Evolutionary conservation across 1,284 basidiomycete genomes (phyloP), one percentile per base, ranked within the genome.

Genomic region (Macrocystidia cucumis): DNA sequence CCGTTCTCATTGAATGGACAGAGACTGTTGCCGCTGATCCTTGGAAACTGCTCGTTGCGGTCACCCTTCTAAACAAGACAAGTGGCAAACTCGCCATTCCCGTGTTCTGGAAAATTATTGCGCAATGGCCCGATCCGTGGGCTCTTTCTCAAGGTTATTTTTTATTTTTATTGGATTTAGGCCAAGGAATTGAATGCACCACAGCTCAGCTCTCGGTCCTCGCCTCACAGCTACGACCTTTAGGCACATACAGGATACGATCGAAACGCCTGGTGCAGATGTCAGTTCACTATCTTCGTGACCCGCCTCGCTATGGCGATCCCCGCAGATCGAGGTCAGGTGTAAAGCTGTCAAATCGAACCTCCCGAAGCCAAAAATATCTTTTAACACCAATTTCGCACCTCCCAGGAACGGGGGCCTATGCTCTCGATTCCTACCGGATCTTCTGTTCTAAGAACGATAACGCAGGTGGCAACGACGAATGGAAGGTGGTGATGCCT

Each of bases 361-460:
- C 7, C 14, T 13, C n/a, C 17, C 5, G n/a, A n/a, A n/a, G n/a
- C n/a, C n/a, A 24, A 47, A 40, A 41, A 21, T 74, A 73, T 41
- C 60, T 64, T 3, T 49, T 56, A 5, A 72, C 67, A 1, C 58
- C 65, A 1, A 57, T 74, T 26, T 71, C 72, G 8, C 69, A 74
- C 44, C 58, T 74, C 6, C 74, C 75, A 0, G 76, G 77, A 0
- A 59, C 69, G 1, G 78, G 79, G 0, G 59, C 62, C 1, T 83
- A 82, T 42, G 80, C 80, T 1, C 59, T 78, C 1, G 78, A 82
- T 46, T 81, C 76, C 2, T 78, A 78, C 44, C 65, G 76, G 21
- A 78, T 83, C 12, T 83, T 79, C 48, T 79, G 72, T 37, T 53
- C 51, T 12, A 33, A 37, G 5, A 34, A 48, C 27, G 35, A 54